A percentile compares a stretch with the other conserved stretches of the same genome.
Conservation (phyloP, 768 basidiomycete species). For the Lyophyllum decastes region DNA sequence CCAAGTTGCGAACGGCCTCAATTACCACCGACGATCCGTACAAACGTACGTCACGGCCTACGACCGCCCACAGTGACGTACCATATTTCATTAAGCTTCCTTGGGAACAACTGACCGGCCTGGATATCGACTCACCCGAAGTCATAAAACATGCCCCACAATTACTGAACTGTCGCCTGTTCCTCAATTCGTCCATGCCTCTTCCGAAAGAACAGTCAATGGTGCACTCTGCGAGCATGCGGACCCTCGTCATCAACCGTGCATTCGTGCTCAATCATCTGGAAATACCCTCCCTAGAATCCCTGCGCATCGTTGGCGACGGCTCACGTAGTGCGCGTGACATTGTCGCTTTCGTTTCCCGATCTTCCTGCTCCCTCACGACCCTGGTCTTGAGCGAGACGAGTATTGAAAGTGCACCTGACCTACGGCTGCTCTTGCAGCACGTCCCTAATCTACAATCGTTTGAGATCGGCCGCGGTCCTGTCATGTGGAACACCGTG, state of each 20-base stretch:
- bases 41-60: not conserved
- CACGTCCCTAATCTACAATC: not conserved
- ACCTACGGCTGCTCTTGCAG: not conserved
- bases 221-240: not conserved
- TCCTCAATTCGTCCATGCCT: not conserved
- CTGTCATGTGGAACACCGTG: not conserved
- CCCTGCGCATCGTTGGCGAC: not conserved
- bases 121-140: not conserved
- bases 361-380: not conserved
- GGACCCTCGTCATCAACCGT: not conserved
- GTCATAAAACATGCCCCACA: not conserved
- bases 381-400: not conserved
- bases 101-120: slow-evolving; percentile 1
- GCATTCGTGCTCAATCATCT: not conserved
- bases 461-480: not conserved
- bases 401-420: not conserved
- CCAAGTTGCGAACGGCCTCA: not conserved
- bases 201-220: not conserved
- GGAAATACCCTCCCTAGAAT: not conserved
- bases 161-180: not conserved
- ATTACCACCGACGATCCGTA: not conserved
- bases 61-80: not conserved
- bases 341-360: not conserved
- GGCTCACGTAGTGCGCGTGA: too few relatives aligned
- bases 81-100: not conserved